phyloP scores from a whole-genome alignment of 192 early-diverging fungal species.

The Entophlyctis luteolus region DNA sequence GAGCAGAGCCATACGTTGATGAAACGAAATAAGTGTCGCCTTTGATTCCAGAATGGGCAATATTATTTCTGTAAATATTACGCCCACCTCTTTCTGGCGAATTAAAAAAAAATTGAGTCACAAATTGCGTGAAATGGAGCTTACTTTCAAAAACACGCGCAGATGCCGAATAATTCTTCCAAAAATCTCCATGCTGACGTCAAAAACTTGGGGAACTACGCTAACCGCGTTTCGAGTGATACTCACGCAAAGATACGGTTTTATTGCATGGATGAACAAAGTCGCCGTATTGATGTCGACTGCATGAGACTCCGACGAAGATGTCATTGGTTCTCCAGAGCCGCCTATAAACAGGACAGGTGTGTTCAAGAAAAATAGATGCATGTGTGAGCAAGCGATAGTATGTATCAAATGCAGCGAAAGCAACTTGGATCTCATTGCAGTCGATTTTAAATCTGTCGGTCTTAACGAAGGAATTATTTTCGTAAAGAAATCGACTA shows the following conservation, averaged over 20 bases:
- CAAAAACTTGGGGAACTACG: conserved; percentile 72
- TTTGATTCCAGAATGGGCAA: conserved; percentile 82
- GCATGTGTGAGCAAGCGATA: conserved; percentile 71
- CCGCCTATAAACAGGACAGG: conserved; percentile 34
- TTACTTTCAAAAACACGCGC: conserved; percentile 66
- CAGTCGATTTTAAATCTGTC: conserved; percentile 72
- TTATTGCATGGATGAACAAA: conserved; percentile 74
- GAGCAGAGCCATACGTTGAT: conserved; percentile 73
- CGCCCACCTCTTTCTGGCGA: conserved; percentile 72
- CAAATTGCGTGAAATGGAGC: not conserved
- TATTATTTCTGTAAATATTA: conserved; percentile 84
- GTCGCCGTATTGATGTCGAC: conserved; percentile 10
- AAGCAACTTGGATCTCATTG: conserved; percentile 79
- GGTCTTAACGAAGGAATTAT: conserved; percentile 17
- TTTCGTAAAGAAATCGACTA: not conserved
- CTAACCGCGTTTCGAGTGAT: conserved; percentile 81
- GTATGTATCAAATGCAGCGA: conserved; percentile 77
- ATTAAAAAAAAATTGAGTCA: not conserved
- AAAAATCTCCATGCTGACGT: conserved; percentile 78
- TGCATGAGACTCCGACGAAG: not conserved
- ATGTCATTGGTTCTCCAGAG: not conserved
- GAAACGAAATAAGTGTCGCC: conserved; percentile 46
- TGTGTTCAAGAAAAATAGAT: conserved; percentile 64
- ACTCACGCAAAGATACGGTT: conserved; percentile 80
- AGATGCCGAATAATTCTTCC: conserved; percentile 68